Evolutionary conservation across 495 filamentous ascomycete genomes (phyloP).

Genomic region (Trichocladium uniseriatum): DNA sequence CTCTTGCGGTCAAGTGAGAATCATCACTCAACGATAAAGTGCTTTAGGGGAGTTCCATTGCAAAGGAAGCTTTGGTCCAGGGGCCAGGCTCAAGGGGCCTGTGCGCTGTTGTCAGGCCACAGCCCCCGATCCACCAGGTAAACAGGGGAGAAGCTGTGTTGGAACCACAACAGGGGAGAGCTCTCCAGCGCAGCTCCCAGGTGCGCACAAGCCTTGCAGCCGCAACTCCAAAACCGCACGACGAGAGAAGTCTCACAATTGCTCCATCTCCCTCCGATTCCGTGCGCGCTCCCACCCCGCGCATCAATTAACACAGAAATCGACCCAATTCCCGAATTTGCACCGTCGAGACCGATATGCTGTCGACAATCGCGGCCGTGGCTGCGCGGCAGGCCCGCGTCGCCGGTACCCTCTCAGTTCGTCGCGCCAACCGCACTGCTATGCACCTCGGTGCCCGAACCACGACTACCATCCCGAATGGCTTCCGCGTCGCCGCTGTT

Average conservation of each 20-base stretch:
- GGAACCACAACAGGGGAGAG: slow-evolving; percentile 3
- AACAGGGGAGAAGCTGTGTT: slow-evolving; percentile 11
- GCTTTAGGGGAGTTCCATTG: too few species aligned
- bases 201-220: neutral
- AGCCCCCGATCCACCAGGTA: neutral
- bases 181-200: neutral
- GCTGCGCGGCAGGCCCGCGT: slow-evolving; percentile 17
- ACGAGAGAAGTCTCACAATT: too few species aligned
- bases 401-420: slow-evolving; percentile 3
- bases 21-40: too few species aligned
- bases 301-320: slow-evolving; percentile 1
- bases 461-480: slow-evolving; percentile 2
- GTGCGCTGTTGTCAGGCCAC: neutral
- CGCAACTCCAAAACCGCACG: slow-evolving; percentile 2
- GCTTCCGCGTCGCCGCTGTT: slow-evolving; percentile 8
- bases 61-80: too few species aligned
- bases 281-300: neutral
- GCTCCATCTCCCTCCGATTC: neutral
- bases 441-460: neutral
- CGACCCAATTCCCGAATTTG: neutral
- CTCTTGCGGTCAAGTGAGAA: too few species aligned
- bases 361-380: slow-evolving; percentile 21
- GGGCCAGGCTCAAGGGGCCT: too few species aligned
- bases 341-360: slow-evolving; percentile 11
- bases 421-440: too few species aligned